Evolutionary conservation across 2,329 filamentous ascomycete genomes (phyloP).

Genomic region (Ceratocystis variospora): DNA sequence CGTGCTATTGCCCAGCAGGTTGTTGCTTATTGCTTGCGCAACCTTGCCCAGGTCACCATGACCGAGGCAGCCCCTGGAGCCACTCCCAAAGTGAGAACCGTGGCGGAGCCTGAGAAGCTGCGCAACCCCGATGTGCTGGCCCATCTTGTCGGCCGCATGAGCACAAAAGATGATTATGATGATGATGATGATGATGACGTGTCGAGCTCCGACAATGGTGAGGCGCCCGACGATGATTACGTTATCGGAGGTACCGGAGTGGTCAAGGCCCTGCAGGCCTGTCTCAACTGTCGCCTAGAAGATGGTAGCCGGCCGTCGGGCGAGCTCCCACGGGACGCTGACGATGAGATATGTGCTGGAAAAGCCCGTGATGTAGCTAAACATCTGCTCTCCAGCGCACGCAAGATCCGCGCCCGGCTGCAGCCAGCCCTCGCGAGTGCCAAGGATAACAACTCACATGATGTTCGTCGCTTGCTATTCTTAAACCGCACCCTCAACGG

Average conservation of each 20-base stretch:
- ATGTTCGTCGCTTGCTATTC: slow-evolving; percentile 73
- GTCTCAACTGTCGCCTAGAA: slow-evolving; percentile 58
- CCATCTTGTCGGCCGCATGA: slow-evolving; percentile 66
- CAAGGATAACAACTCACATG: slow-evolving; percentile 53
- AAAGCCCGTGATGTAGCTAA: slow-evolving; percentile 90
- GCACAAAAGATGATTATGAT: slow-evolving; percentile 36
- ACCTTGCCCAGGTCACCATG: slow-evolving; percentile 69
- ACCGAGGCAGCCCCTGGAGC: slow-evolving; percentile 41
- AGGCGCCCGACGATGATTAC: slow-evolving; percentile 80
- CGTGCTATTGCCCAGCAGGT: slow-evolving; percentile 87
- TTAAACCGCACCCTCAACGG: slow-evolving; percentile 75
- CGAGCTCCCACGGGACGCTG: slow-evolving; percentile 24
- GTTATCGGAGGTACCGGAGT: slow-evolving; percentile 92
- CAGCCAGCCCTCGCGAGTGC: slow-evolving; percentile 71
- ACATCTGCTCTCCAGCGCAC: slow-evolving; percentile 70
- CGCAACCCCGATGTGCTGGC: slow-evolving; percentile 65
- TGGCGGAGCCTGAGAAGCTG: slow-evolving; percentile 7
- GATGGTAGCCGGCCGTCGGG: slow-evolving; percentile 43
- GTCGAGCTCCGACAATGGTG: slow-evolving; percentile 20
- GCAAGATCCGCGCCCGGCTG: slow-evolving; percentile 72
- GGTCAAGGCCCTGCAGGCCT: slow-evolving; percentile 84
- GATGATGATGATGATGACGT: slow-evolving; percentile 51
- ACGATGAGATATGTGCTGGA: slow-evolving; percentile 26
- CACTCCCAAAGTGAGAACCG: slow-evolving; percentile 24
- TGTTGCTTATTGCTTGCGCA: slow-evolving; percentile 84